Evolutionary conservation across 345 rosid genomes (phyloP), one percentile per base, ranked within the genome.

Genomic region (Erysimum cheiranthoides): DNA sequence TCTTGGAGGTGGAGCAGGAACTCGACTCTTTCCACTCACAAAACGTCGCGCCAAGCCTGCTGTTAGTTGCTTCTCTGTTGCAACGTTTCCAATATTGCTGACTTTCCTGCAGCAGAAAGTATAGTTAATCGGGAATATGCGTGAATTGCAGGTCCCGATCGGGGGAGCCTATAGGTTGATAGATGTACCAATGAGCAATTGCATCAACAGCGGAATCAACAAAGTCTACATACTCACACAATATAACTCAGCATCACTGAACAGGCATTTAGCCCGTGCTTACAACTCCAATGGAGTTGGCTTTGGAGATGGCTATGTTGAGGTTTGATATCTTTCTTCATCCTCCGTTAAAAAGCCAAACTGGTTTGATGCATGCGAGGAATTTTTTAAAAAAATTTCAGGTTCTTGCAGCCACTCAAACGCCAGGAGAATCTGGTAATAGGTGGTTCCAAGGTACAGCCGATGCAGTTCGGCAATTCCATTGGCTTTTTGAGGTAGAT

Each of bases 151-250:
- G 98, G 97, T 92, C 21, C 95, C 96, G 3, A 89, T 92, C 11
- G 98, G 96, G 36, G 98, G 98, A 31, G 87, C 97, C 42, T 94
- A 94, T 79, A 85, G 98, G 83, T 85, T 94, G 78, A 92, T 94
- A 57, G 98, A 92, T 79, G 98, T 94, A 79, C 98, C 98, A 5
- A 94, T 94, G 98, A 94, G 97, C 86, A 94, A 94, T 82, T 92
- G 98, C 86, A 93, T 92, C 49, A 89, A 90, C 83, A 89, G 97
- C 38, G 96, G 98, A 62, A 84, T 94, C 83, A 94, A 90, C 90
- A 92, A 91, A 71, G 87, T 94, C 10, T 92, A 94, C 86, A 92
- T 92, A 83, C 98, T 90, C 72, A 94, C 98, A 45, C 98, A 91
- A 52, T 91, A 80, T 75, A 94, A 94, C 86, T 92, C 97, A 7